phyloP scores from a whole-genome alignment of 441 rosid genomes.

The Croton laevigatus region DNA sequence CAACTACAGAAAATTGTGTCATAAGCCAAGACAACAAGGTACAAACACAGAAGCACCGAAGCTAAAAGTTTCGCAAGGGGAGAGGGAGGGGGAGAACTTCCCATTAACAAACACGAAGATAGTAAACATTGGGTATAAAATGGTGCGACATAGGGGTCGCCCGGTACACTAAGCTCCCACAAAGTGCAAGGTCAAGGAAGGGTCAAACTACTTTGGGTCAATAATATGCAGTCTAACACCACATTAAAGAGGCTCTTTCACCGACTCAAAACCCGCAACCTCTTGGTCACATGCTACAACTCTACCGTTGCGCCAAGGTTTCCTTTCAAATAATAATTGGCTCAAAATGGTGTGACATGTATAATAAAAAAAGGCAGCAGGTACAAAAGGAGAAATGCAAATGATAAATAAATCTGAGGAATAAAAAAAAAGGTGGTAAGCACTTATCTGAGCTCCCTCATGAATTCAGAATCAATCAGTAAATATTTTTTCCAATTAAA shows the following conservation, averaged over 20 bases:
- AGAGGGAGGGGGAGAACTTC: not conserved
- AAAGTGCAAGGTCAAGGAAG: too few species aligned
- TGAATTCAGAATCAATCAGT: not conserved
- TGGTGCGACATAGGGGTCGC: too few species aligned
- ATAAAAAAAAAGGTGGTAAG: not conserved
- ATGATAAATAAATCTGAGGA: not conserved
- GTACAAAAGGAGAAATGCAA: not conserved
- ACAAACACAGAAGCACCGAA: not conserved
- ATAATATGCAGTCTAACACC: too few species aligned
- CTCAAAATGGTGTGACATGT: too few species aligned
- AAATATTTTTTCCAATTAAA: not conserved
- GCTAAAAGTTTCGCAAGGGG: not conserved
- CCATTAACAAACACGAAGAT: not conserved
- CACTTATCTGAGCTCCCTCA: not conserved
- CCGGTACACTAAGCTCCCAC: too few species aligned
- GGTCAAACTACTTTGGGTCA: too few species aligned
- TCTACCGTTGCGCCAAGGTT: too few species aligned
- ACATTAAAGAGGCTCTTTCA: too few species aligned
- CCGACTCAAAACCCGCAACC: too few species aligned
- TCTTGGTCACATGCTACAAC: too few species aligned
- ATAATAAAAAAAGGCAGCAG: not conserved
- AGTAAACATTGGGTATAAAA: too few species aligned
- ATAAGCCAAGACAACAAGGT: conserved; percentile 8
- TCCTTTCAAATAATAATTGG: too few species aligned
- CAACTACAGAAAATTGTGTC: not conserved